Base-by-base conservation (phyloP, 2,329 filamentous ascomycete genomes). In the Waltergamsia citrina region DNA sequence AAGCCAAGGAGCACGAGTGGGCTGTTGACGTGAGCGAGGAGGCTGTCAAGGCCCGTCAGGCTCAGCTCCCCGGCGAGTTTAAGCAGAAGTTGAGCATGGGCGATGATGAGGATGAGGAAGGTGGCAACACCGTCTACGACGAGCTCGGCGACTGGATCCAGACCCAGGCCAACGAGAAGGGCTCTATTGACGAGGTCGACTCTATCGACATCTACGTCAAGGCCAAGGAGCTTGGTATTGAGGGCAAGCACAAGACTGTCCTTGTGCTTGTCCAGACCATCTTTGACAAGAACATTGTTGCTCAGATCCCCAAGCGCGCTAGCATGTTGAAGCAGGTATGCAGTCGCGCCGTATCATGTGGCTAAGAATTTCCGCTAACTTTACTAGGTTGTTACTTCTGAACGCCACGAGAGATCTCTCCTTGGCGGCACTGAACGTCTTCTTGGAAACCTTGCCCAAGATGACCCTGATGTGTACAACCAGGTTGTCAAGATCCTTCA, bases 21-120 rank as follows among this genome's bases (percentile, higher is more conserved):
- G 85, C 88, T 41, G 85, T 96, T 39, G 92, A 98, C 58, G 92
- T 93, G 67, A 95, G 88, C 43, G 86, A 88, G 58, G 87, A 87
- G 58, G 92, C 92, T 45, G 83, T 96, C 67, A 88, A 83, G 66
- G 90, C 90, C 50, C 92, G 92, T 60, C 85, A 88, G 56, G 84
- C 90, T 60, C 81, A 87, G 45, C 82, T 98, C 33, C 86, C 92
- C n/a, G 81, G 80, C 46, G 92, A 96, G 54, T 81, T 98, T 56
- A 94, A 95, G 75, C 81, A 85, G 55, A 84, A 86, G 54, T 79
- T 96, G 44, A 85, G 83, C 50, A 72, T 94, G 39, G 81, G 80
- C 39, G 84, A 84, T 38, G 87, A 80, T 34, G 85, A 84, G 41
- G 85, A 87, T 37, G 85, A 78, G 43, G 87, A 88, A 52, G 79